Conservation (phyloP, 1,284 basidiomycete species). For the Gymnopus androsaceus region DNA sequence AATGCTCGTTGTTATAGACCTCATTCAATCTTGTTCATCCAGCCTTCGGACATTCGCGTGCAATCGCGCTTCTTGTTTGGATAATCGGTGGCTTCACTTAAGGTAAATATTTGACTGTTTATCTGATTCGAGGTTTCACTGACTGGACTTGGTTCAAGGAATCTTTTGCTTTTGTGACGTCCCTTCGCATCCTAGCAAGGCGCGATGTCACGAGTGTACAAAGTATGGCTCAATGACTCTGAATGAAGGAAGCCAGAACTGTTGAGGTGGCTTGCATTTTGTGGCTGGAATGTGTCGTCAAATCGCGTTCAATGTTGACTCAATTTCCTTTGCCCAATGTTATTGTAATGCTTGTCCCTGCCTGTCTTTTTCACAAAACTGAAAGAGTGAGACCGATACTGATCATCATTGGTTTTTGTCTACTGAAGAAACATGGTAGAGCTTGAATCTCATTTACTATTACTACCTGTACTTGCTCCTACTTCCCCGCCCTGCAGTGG, state of each 20-base stretch:
- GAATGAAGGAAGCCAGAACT: no score
- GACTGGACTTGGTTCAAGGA: constrained; percentile 21
- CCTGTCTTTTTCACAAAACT: no score
- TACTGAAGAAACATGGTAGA: no score
- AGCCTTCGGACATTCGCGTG: constrained; percentile 66
- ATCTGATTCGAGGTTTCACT: constrained; percentile 33
- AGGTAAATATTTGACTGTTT: constrained; percentile 39
- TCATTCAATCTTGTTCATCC: constrained; percentile 56
- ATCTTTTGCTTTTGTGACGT: constrained; percentile 18
- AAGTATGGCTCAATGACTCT: constrained; percentile 53
- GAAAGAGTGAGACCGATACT: no score
- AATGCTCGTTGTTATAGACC: constrained; percentile 20
- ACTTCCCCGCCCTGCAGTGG: no score
- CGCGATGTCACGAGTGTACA: constrained; percentile 69
- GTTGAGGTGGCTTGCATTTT: neutral
- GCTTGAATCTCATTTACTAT: no score
- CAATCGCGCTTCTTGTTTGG: constrained; percentile 76
- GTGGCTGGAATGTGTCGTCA: constrained; percentile 5
- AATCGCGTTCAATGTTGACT: neutral
- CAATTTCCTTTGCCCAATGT: no score
- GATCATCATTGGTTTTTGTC: no score
- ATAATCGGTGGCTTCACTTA: constrained; percentile 54
- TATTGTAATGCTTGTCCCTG: no score
- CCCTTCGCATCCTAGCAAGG: constrained; percentile 62
- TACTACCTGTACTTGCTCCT: no score